Evolutionary conservation across 2,329 filamentous ascomycete species (phyloP).

Genomic region (Grosmannia huntii): DNA sequence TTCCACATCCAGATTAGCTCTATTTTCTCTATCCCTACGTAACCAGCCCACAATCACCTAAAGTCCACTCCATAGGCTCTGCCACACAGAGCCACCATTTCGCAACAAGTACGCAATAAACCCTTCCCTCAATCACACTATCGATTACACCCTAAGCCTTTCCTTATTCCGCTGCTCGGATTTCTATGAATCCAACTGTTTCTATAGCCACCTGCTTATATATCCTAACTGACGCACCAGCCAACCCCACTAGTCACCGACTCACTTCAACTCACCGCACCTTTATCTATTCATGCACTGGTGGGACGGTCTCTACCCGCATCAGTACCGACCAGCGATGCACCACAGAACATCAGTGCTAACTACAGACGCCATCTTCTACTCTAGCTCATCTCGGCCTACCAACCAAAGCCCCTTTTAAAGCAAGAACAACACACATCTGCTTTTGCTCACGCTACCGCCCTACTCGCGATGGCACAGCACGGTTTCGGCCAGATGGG

Average conservation of each 20-base stretch:
- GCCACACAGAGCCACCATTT: too few species aligned
- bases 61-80: too few species aligned
- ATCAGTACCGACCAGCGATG: not conserved
- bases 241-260: not conserved
- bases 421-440: too few species aligned
- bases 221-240: not conserved
- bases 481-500: conserved; percentile 44
- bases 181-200: too few species aligned
- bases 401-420: not conserved
- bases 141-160: not conserved
- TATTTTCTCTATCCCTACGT: not conserved
- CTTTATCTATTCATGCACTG: not conserved
- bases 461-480: conserved; percentile 32
- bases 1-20: not conserved
- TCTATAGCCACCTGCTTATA: too few species aligned
- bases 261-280: not conserved
- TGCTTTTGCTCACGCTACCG: not conserved
- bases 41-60: not conserved
- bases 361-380: not conserved
- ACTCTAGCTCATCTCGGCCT: not conserved
- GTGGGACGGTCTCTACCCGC: not conserved
- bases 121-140: too few species aligned
- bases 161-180: not conserved
- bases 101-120: too few species aligned
- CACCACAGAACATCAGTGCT: not conserved